Evolutionary conservation across 352 stramenopile species (phyloP).

Genomic region (Globisporangium okanoganense): DNA sequence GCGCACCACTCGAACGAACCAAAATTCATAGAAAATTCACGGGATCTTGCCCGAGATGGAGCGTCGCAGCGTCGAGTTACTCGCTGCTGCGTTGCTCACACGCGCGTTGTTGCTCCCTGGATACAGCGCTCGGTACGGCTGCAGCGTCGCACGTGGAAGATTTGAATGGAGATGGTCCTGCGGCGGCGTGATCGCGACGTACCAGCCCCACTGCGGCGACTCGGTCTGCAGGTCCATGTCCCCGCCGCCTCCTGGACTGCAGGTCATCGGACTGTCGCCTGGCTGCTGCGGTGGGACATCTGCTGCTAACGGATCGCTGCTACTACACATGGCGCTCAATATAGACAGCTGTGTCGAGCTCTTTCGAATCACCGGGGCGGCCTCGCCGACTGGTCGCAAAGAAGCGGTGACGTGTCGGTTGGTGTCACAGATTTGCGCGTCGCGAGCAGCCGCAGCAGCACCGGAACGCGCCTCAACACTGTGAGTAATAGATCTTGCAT

Average conservation of each 20-base stretch:
- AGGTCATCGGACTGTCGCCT: not conserved
- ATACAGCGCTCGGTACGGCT: conserved; percentile 6
- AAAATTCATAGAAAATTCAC: conserved; percentile 11
- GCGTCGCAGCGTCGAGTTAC: conserved; percentile 19
- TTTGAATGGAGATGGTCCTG: conserved; percentile 46
- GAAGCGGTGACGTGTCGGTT: not conserved
- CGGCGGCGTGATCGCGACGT: conserved; percentile 81
- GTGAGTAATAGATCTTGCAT: no score
- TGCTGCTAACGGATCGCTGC: not conserved
- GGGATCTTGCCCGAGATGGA: conserved; percentile 31
- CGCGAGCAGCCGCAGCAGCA: not conserved
- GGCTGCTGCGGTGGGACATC: not conserved
- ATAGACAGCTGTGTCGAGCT: conserved; percentile 16
- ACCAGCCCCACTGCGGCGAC: conserved; percentile 86
- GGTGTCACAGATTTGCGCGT: conserved; percentile 9
- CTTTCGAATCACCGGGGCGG: conserved; percentile 4
- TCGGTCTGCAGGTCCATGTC: conserved; percentile 39
- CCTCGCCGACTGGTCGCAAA: not conserved
- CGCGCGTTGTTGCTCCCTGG: not conserved
- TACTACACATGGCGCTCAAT: not conserved
- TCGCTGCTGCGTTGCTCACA: not conserved
- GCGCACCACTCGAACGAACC: not conserved
- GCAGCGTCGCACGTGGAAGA: conserved; percentile 16
- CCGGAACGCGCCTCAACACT: conserved; percentile 7
- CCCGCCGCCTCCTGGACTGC: not conserved